phyloP scores from a whole-genome alignment of 140 eudicot species.

The Artemisia princeps region DNA sequence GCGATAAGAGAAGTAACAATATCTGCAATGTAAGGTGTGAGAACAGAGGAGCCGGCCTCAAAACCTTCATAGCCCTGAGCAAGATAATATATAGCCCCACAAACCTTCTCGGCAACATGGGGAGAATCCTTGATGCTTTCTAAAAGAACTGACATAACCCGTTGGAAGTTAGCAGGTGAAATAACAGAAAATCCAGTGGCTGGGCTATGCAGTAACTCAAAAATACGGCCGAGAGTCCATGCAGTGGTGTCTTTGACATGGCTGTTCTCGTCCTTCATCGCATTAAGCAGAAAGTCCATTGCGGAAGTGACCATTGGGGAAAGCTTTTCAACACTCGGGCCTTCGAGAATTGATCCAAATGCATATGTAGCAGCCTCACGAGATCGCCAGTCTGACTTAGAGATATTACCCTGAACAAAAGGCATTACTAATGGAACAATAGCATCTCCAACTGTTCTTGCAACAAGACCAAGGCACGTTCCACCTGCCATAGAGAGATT shows the following conservation, averaged over 20 bases:
- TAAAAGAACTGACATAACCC: conserved; percentile 42
- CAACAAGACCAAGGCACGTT: conserved; percentile 70
- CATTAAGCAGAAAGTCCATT: conserved; percentile 55
- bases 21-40: conserved; percentile 50
- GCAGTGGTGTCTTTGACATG: conserved; percentile 93
- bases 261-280: conserved; percentile 61
- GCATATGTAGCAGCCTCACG: conserved; percentile 90
- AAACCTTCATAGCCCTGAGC: conserved; percentile 73
- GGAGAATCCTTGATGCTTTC: conserved; percentile 69
- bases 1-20: conserved; percentile 43
- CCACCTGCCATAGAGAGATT: conserved; percentile 84
- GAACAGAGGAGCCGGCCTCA: conserved; percentile 43
- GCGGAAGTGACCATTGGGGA: conserved; percentile 58
- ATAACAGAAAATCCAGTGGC: conserved; percentile 55
- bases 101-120: conserved; percentile 69
- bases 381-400: conserved; percentile 60
- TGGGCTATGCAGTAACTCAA: conserved; percentile 68
- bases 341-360: conserved; percentile 75
- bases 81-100: conserved; percentile 74
- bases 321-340: conserved; percentile 54
- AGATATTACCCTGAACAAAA: conserved; percentile 52
- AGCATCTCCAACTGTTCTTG: conserved; percentile 72
- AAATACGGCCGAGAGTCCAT: conserved; percentile 79
- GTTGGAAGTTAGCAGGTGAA: conserved; percentile 46
- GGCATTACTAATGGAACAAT: conserved; percentile 70